phyloP scores from a whole-genome alignment of 129 eudicot species.

The Sambucus nigra region DNA sequence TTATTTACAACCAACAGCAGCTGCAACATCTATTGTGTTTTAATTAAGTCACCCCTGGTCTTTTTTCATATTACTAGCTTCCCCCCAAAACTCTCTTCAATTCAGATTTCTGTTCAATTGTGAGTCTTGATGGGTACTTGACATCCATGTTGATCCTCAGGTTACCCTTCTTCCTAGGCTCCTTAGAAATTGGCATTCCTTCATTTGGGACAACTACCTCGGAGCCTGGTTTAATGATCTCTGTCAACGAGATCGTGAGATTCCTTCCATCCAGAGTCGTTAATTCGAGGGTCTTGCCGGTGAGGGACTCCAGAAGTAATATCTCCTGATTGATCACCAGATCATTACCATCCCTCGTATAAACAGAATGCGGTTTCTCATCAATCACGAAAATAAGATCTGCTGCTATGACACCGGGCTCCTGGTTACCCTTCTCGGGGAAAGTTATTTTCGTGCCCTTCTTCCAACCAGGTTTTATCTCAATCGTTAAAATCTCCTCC shows the following conservation, averaged over 20 bases:
- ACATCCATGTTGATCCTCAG: conserved; percentile 41
- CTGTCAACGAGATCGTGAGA: conserved; percentile 36
- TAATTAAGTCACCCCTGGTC: not conserved
- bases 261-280: conserved; percentile 59
- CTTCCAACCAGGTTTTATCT: conserved; percentile 82
- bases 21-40: conserved; percentile 5
- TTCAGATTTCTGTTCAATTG: conserved; percentile 29
- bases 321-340: conserved; percentile 45
- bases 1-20: conserved; percentile 16
- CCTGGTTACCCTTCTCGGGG: conserved; percentile 76
- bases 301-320: conserved; percentile 59
- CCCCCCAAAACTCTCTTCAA: conserved; percentile 44
- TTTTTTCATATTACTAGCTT: conserved; percentile 6
- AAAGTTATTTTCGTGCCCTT: conserved; percentile 78
- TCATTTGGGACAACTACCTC: conserved; percentile 43
- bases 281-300: conserved; percentile 53
- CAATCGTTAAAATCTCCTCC: conserved; percentile 70
- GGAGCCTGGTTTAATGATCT: conserved; percentile 61
- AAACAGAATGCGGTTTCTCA: conserved; percentile 59
- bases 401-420: conserved; percentile 74
- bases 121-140: conserved; percentile 40
- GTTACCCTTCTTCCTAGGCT: conserved; percentile 39
- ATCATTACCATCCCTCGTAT: conserved; percentile 61
- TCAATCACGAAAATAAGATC: conserved; percentile 61
- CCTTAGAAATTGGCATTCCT: conserved; percentile 60